These are phyloP conservation scores for Seiridium unicorne DNA, from an alignment of 2,329 filamentous ascomycete species.

Conservation along the genomic window DNA sequence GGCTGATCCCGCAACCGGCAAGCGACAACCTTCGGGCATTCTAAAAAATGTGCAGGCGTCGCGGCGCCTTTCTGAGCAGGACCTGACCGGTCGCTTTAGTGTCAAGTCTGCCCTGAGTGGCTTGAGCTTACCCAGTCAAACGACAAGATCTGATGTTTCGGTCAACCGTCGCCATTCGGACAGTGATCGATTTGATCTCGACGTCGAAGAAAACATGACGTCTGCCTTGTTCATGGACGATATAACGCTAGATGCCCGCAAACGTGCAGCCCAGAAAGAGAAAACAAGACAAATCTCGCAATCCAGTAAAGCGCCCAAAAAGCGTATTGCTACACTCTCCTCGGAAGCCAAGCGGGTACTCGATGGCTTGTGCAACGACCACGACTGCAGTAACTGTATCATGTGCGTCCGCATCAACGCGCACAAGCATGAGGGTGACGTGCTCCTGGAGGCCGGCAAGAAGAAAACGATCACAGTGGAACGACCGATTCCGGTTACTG, in stretches of 20 bases:
- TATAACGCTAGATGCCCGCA: constrained; percentile 50
- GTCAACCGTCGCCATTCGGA: constrained; percentile 20
- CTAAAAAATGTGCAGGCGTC: constrained; percentile 32
- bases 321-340: constrained; percentile 45
- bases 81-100: constrained; percentile 31
- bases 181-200: constrained; percentile 23
- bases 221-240: constrained; percentile 59
- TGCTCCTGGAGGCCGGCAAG: constrained; percentile 41
- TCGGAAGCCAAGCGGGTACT: constrained; percentile 51
- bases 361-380: constrained; percentile 48
- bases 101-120: constrained; percentile 31
- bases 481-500: constrained; percentile 65
- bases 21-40: constrained; percentile 26
- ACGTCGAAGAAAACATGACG: constrained; percentile 50
- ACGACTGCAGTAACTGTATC: constrained; percentile 56
- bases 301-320: constrained; percentile 43
- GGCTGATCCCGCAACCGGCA: constrained; percentile 9
- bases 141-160: constrained; percentile 18
- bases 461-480: constrained; percentile 60
- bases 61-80: constrained; percentile 21
- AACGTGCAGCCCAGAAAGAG: constrained; percentile 24
- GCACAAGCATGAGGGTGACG: constrained; percentile 28
- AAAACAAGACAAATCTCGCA: constrained; percentile 13
- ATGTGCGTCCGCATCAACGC: constrained; percentile 55
- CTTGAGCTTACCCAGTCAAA: constrained; percentile 26